A percentile compares a stretch with the other conserved stretches of the same genome.
phyloP scores from a whole-genome alignment of 2,329 filamentous ascomycete species.

The Colletotrichum salicis region DNA sequence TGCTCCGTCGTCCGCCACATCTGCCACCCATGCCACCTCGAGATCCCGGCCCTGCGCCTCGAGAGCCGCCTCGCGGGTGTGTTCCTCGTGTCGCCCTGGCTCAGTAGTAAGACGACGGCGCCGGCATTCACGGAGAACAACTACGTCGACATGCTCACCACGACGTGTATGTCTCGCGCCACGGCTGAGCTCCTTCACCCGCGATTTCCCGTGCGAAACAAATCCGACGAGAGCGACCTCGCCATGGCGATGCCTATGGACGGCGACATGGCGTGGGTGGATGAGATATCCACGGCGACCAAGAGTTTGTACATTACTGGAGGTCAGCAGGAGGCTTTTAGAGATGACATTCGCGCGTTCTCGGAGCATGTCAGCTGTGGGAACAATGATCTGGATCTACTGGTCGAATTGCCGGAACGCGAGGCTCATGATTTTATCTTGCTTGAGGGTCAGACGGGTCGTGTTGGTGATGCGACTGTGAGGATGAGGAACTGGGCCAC shows the following conservation, averaged over 20 bases:
- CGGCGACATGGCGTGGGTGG: slow-evolving; percentile 42
- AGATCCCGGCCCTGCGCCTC: slow-evolving; percentile 38
- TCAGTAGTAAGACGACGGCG: slow-evolving; percentile 38
- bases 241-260: slow-evolving; percentile 45
- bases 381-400: slow-evolving; percentile 40
- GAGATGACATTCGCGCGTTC: slow-evolving; percentile 43
- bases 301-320: slow-evolving; percentile 45
- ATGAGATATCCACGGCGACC: slow-evolving; percentile 38
- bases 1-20: slow-evolving; percentile 47
- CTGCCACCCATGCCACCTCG: slow-evolving; percentile 43
- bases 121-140: slow-evolving; percentile 43
- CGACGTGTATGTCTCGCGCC: slow-evolving; percentile 15
- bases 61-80: slow-evolving; percentile 43
- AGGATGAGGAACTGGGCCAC: slow-evolving; percentile 46
- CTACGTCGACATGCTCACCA: slow-evolving; percentile 47
- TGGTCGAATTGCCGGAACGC: slow-evolving; percentile 41
- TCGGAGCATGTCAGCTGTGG: slow-evolving; percentile 39
- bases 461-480: slow-evolving; percentile 42
- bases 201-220: slow-evolving; percentile 30
- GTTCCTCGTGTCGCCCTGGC: slow-evolving; percentile 48
- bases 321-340: slow-evolving; percentile 45
- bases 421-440: slow-evolving; percentile 49
- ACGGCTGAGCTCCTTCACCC: neutral
- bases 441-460: slow-evolving; percentile 40
- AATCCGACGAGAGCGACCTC: slow-evolving; percentile 34